phyloP scores from a whole-genome alignment of 495 filamentous ascomycete species.

The Penicillium waksmanii region DNA sequence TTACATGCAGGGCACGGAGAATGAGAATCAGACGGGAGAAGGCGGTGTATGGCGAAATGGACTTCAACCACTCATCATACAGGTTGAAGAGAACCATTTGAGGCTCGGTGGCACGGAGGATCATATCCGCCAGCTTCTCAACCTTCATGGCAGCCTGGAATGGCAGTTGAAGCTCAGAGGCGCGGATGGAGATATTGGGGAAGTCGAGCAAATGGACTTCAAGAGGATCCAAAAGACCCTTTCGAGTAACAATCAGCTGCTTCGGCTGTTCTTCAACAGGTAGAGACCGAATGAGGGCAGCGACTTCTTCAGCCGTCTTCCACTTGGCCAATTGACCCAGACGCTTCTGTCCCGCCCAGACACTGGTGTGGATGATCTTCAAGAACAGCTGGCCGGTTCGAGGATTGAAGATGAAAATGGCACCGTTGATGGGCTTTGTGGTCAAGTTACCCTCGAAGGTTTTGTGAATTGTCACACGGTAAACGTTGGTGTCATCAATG shows the following conservation, averaged over 20 bases:
- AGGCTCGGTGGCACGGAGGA: conserved; percentile 93
- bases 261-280: conserved; percentile 99
- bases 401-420: conserved; percentile 99
- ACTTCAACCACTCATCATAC: conserved; percentile 99
- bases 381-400: conserved; percentile 96
- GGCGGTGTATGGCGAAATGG: conserved; percentile 96
- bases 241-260: conserved; percentile 97
- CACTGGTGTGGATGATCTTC: conserved; percentile 99
- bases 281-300: conserved; percentile 92
- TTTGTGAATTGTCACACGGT: conserved; percentile 99
- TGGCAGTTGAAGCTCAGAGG: conserved; percentile 94
- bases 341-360: conserved; percentile 99
- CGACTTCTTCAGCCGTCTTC: conserved; percentile 99
- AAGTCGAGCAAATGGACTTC: conserved; percentile 98
- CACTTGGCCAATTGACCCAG: conserved; percentile 97
- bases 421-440: conserved; percentile 99
- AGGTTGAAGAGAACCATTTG: conserved; percentile 99
- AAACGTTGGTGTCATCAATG: conserved; percentile 99
- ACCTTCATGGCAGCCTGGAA: conserved; percentile 99
- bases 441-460: conserved; percentile 99
- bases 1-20: conserved; percentile 93
- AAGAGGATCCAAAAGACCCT: conserved; percentile 95
- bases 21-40: conserved; percentile 97
- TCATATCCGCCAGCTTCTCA: conserved; percentile 99
- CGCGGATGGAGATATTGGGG: conserved; percentile 98